Base-by-base conservation (phyloP, 1,139 yeast species). In the Geotrichum candidum region DNA sequence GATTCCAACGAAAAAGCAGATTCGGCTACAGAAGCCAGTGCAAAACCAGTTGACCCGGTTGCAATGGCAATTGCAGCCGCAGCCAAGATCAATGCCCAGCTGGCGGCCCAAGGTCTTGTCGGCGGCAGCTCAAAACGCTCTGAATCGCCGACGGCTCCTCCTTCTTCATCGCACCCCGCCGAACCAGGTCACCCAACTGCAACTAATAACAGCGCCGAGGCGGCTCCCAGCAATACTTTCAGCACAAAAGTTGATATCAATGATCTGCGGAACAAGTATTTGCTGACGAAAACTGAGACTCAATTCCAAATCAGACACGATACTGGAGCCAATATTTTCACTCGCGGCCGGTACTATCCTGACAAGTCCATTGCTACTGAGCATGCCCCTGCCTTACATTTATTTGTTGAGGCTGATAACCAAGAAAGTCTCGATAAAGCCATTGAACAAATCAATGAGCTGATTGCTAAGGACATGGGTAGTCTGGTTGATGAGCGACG, bases 321-420 rank as follows among this genome's bases (percentile, higher is more conserved):
- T 48, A 72, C 74, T 5, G 77, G 77, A 2, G 75, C 76, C 45
- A 69, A 65, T 15, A 73, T 76, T 13, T 68, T 71, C 5, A 73
- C 78, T 5, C 68, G 72, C 15, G 79, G 79, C 45, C 66, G 75
- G 57, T 76, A 76, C 63, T 76, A 73, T 55, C 78, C 79, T 1
- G 78, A 76, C 59, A 68, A 70, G 54, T 61, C 73, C 1, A 65
- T 67, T 65, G 77, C 78, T 1, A 72, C 77, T 0, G 74, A 70
- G 18, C 63, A 64, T 23, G 73, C 71, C 27, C 78, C 78, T 18
- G 73, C 77, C 3, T 62, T 76, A 54, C 72, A 73, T 61, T 67
- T 76, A 31, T 70, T 70, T 56, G 66, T 76, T 31, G 73, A 72
- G 51, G 75, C 76, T 7, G 65, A 65, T 11, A 65, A 66, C 33